Evolutionary conservation across 805 yeast species (phyloP), one percentile per base, ranked within the genome.

Genomic region (Lipomyces anomalus): DNA sequence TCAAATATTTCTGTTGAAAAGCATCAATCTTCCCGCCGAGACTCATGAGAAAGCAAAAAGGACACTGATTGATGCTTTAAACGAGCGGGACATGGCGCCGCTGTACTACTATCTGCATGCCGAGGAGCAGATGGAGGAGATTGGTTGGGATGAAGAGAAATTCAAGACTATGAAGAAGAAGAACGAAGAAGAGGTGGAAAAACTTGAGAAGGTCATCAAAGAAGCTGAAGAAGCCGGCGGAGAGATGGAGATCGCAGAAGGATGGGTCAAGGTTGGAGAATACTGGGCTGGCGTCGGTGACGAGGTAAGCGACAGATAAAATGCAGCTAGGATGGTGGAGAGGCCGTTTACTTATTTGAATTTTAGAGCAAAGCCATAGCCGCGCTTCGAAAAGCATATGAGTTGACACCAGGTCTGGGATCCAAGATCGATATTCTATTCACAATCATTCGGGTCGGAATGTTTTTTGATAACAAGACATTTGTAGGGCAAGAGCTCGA

Each of bases 211-310:
- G 29, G 63, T 65, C 9, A 70, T 79, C 42, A 61, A 64, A 52
- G 60, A 74, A 60, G 67, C 78, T 63, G 75, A 74, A 46, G 87
- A 79, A 47, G 85, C 81, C 50, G 97, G 89, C 63, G 95, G 95
- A 28, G 95, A 87, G 62, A 67, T 83, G 54, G 95, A 87, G 60
- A 74, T 80, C 32, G 80, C 88, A 6, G 80, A 80, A 51, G 79
- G 81, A 37, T 83, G 87, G 75, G 76, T 79, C 45, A 76, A 80
- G 59, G 75, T 92, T 24, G 97, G 95, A 29, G 95, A 89, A 62
- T 86, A 81, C 66, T 90, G 86, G 65, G 80, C 96, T 9, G 71
- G 72, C 49, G 84, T 88, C 58, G 90, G 95, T 51, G 96, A 90
- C 64, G 76, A 79, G 53, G 67, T 70, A 28, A 81, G 83, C 56